Evolutionary conservation across 2,329 filamentous ascomycete genomes (phyloP).

Genomic region (Bertia moriformis): DNA sequence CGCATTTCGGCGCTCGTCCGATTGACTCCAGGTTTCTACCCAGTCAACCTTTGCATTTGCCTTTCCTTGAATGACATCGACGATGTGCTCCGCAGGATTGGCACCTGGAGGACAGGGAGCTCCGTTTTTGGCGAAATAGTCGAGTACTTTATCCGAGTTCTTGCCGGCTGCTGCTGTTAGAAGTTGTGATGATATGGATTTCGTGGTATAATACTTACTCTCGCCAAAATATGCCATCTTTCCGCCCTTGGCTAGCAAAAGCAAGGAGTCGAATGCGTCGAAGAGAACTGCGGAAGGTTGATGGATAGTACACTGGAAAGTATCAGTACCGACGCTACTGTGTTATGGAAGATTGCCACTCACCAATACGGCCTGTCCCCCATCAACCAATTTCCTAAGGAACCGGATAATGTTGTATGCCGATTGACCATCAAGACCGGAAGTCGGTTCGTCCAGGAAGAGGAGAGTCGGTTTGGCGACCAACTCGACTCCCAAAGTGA

Average conservation of each 20-base stretch:
- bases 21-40: conserved; percentile 34
- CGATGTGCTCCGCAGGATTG: conserved; percentile 28
- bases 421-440: conserved; percentile 23
- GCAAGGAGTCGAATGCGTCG: conserved; percentile 51
- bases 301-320: conserved; percentile 43
- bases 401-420: conserved; percentile 26
- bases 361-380: conserved; percentile 48
- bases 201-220: conserved; percentile 11
- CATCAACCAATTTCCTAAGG: conserved; percentile 34
- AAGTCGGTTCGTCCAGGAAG: conserved; percentile 56
- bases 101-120: conserved; percentile 22
- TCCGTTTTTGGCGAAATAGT: conserved; percentile 40
- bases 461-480: conserved; percentile 53
- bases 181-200: too few relatives aligned
- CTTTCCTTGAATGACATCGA: conserved; percentile 28
- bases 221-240: conserved; percentile 53
- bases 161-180: conserved; percentile 34
- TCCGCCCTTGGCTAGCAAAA: conserved; percentile 47
- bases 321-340: conserved; percentile 46
- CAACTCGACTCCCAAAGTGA: conserved; percentile 58
- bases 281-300: conserved; percentile 49
- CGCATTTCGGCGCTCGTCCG: conserved; percentile 35
- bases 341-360: conserved; percentile 50
- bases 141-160: conserved; percentile 38
- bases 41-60: conserved; percentile 32